Conservation (phyloP, 2,329 filamentous ascomycete species). For the Shiraia sp. region DNA sequence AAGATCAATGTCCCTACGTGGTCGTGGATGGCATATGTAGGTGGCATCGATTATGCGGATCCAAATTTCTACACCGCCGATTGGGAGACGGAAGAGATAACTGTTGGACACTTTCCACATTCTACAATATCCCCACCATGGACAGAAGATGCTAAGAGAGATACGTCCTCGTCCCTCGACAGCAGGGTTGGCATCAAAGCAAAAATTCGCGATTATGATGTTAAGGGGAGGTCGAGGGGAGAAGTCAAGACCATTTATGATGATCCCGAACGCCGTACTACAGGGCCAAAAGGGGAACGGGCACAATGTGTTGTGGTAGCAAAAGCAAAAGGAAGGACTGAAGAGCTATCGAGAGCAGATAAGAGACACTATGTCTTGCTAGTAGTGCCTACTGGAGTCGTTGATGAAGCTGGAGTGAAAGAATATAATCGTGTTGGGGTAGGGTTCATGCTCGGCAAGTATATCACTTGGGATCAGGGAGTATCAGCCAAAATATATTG, state of each 20-base stretch:
- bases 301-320: neutral
- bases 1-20: conserved; percentile 10
- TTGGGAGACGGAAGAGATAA: conserved; percentile 2
- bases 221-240: neutral
- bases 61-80: conserved; percentile 2
- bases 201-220: neutral
- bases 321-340: neutral
- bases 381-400: too few relatives aligned
- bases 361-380: too few relatives aligned
- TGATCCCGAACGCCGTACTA: neutral
- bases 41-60: conserved; percentile 18
- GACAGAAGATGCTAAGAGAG: neutral
- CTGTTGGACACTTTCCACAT: too few relatives aligned
- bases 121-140: too few relatives aligned
- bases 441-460: too few relatives aligned
- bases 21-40: conserved; percentile 27
- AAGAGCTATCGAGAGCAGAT: too few relatives aligned
- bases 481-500: too few relatives aligned
- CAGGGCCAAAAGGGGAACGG: neutral
- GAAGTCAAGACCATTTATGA: neutral
- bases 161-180: too few relatives aligned
- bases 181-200: neutral
- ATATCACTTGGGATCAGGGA: too few relatives aligned
- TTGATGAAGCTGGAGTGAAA: too few relatives aligned
- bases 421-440: too few relatives aligned